Evolutionary conservation across 768 basidiomycete species (phyloP).

Genomic region (Rhodotorula toruloides): DNA sequence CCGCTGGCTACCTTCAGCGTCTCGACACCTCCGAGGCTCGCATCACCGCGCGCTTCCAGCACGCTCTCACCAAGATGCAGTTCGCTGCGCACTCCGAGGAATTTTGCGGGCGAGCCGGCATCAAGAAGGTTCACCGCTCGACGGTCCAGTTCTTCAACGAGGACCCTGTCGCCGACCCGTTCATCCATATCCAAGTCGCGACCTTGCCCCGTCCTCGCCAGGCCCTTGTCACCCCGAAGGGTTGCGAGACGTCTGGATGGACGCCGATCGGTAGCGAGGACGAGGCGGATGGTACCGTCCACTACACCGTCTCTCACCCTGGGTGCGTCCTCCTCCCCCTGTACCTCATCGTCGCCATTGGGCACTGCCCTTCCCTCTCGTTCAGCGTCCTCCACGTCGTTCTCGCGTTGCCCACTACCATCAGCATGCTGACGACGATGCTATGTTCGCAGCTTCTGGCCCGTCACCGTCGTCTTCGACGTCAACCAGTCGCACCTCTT

Average conservation of each 20-base stretch:
- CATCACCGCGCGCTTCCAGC: conserved; percentile 37
- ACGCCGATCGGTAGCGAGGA: conserved; percentile 2
- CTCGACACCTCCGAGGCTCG: conserved; percentile 31
- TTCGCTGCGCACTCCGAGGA: conserved; percentile 34
- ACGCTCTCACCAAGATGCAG: conserved; percentile 31
- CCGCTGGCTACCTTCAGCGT: conserved; percentile 36
- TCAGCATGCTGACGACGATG: background rate
- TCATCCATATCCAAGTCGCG: conserved; percentile 35
- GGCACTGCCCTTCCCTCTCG: background rate
- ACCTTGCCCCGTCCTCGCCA: conserved; percentile 20
- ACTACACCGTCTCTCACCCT: conserved; percentile 24
- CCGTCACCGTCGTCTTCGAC: conserved; percentile 37
- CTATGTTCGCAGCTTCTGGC: conserved; percentile 21
- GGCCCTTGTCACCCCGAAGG: conserved; percentile 13
- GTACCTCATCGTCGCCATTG: too few species aligned
- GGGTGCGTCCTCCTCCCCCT: background rate
- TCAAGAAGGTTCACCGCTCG: conserved; percentile 34
- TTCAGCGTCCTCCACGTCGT: too few species aligned
- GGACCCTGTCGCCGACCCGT: conserved; percentile 30
- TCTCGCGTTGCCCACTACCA: too few species aligned
- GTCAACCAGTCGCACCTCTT: conserved; percentile 17
- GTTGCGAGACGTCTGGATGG: conserved; percentile 6
- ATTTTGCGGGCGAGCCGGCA: conserved; percentile 32
- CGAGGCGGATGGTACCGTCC: conserved; percentile 26
- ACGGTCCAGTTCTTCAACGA: conserved; percentile 40